A percentile compares a stretch with the other conserved stretches of the same genome.
These are phyloP conservation scores for Chytriomyces hyalinus DNA, from an alignment of 192 early-diverging fungal species.

Conservation along the genomic window DNA sequence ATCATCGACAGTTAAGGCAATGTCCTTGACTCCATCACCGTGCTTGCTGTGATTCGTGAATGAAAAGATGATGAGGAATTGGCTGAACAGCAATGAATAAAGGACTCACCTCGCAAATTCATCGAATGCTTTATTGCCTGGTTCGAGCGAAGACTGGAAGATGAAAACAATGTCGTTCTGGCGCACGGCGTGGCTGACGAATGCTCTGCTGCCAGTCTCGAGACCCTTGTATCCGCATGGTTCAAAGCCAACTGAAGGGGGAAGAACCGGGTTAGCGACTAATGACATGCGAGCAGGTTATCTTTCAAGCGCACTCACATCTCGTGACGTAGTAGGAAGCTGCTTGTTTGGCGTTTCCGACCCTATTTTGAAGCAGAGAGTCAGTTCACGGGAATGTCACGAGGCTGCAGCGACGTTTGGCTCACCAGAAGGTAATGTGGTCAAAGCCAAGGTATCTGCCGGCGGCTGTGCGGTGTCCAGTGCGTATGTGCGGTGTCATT, in stretches of 20 bases:
- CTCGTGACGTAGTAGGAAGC: conserved; percentile 91
- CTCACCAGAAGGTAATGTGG: conserved; percentile 77
- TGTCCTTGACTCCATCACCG: conserved; percentile 95
- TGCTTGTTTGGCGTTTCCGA: conserved; percentile 94
- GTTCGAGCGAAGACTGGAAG: conserved; percentile 90
- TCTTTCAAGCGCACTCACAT: conserved; percentile 44
- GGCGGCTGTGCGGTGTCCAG: conserved; percentile 65
- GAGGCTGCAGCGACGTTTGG: not conserved
- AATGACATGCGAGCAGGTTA: not conserved
- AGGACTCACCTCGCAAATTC: conserved; percentile 38
- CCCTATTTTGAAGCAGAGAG: conserved; percentile 46
- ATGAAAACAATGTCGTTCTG: conserved; percentile 84
- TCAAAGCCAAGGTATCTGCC: conserved; percentile 76
- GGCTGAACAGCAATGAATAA: not conserved
- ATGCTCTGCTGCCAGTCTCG: conserved; percentile 88
- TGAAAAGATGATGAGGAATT: not conserved
- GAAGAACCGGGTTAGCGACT: not conserved
- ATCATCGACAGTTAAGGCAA: conserved; percentile 93
- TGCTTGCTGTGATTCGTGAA: conserved; percentile 57
- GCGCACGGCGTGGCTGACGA: conserved; percentile 83
- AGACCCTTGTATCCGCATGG: conserved; percentile 93
- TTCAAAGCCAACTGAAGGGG: conserved; percentile 77
- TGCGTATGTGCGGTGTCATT: conserved; percentile 70
- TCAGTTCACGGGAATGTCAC: not conserved
- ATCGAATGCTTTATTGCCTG: conserved; percentile 68